Base-by-base conservation (phyloP, 192 early-diverging fungal genomes). In the Kickxella alabastrina region DNA sequence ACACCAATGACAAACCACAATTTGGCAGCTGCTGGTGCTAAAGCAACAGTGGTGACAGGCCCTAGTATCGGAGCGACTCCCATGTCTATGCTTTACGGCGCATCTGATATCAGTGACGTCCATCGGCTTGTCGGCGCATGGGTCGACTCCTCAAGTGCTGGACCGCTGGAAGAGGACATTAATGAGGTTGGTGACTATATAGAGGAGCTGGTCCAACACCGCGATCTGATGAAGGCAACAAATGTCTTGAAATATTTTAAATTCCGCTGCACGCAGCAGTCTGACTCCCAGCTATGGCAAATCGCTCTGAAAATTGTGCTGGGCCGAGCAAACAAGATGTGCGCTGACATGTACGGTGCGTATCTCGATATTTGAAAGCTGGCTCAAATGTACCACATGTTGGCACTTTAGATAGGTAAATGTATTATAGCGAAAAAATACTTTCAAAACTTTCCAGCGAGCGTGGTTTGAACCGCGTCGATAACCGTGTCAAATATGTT, bases 401-500 rank as follows among this genome's bases (percentile, higher is more conserved):
- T 41, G 8, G 21, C 38, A 14, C 5, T 32, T 23, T 18, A 9
- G 27, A 18, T 49, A 50, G 29, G 17, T 38, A 40, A 38, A 48
- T 31, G 24, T 23, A 41, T 14, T 40, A 43, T 31, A 35, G 42
- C 43, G 12, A 50, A 66, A 35, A 42, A 15, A 26, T 13, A 25
- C 24, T 17, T 17, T n/a, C 22, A n/a, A 19, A 1, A 10, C 15
- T 43, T 59, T 10, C 52, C 43, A 2, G 47, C 55, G 21, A 74
- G 59, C 1, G 59, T 59, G 4, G 31, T 55, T 53, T 89, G 79
- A 0, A 99, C 90, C 1, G 92, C 93, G 8, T 69, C 62, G 60
- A 97, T 68, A 3, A 97, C 87, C 41, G 80, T 50, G 10, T 76
- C 78, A 68, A 93, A 89, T 27, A 97, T 82, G 36, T 65, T 73